Evolutionary conservation across 106 monocot genomes (phyloP).

Genomic region (Acanthochlamys bracteata): DNA sequence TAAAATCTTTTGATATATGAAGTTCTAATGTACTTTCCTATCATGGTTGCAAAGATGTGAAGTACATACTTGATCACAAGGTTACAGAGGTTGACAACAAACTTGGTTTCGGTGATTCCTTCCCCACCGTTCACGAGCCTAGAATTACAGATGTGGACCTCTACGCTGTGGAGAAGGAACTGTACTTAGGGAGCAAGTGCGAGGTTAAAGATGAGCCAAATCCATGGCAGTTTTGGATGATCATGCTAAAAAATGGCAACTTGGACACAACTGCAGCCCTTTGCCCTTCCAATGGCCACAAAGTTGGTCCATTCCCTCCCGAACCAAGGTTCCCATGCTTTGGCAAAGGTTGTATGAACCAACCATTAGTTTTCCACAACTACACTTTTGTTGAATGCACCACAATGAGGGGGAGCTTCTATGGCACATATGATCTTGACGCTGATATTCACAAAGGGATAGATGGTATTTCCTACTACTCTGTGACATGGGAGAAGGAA

Average conservation of each 20-base stretch:
- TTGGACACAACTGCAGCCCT: conserved; percentile 54
- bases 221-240: conserved; percentile 93
- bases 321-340: conserved; percentile 71
- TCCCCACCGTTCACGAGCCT: conserved; percentile 11
- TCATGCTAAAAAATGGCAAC: conserved; percentile 93
- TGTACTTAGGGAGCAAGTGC: conserved; percentile 57
- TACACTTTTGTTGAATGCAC: conserved; percentile 20
- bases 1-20: too few relatives aligned
- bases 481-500: conserved; percentile 77
- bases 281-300: conserved; percentile 60
- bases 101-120: conserved; percentile 24
- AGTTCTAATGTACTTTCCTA: not conserved
- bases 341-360: conserved; percentile 83
- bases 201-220: conserved; percentile 31
- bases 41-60: not conserved
- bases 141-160: conserved; percentile 30
- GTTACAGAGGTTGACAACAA: conserved; percentile 43
- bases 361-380: conserved; percentile 54
- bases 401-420: conserved; percentile 45
- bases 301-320: conserved; percentile 48
- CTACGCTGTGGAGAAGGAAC: conserved; percentile 64
- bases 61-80: conserved; percentile 23
- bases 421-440: conserved; percentile 61
- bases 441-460: conserved; percentile 8
- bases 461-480: conserved; percentile 36